Base-by-base conservation (phyloP, 129 eudicot species). In the Helichrysum umbraculigerum region DNA sequence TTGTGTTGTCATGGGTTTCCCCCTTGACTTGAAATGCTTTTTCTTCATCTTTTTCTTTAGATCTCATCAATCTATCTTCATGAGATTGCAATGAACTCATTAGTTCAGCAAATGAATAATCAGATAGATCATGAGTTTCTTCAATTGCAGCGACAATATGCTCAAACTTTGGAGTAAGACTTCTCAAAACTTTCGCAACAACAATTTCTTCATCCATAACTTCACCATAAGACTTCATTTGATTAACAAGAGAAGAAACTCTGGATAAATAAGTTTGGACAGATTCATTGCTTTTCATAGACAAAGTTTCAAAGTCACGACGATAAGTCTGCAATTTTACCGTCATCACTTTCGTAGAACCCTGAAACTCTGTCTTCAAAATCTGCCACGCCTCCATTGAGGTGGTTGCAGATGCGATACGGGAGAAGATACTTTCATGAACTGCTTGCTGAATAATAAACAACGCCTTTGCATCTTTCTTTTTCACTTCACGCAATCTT, bases 81-180 rank as follows among this genome's bases (percentile, higher is more conserved):
- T 71, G 64, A 16, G 64, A 37, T 71, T 50, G 63, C 44, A 51
- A 52, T 16, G 75, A 71, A 71, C 75, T 17, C 64, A 71, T 71
- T 51, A 71, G 47, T 50, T 71, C 44, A 30, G 17, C 29, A 52
- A 71, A 71, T 0, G 75, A 6, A 16, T 51, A 54, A 0, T 51
- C n/a, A 1, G 32, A 51, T 17, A 29, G 33, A 33, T 71, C 50
- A 4, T 71, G 41, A 0, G 44, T 6, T 19, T 71, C 65, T 4
- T 71, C 33, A n/a, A 71, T 47, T 7, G 47, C 32, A 52, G 2
- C 30, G 7, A 71, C 69, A 16, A 50, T 12, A 30, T 52, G 75
- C 3, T 71, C 9, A 52, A 52, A 71, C 17, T 25, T 50, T 1
- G 16, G 16, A 54, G n/a, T 52, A 7, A n/a, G 30, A 12, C 65